Evolutionary conservation across 2,329 filamentous ascomycete species (phyloP).

Genomic region (Aspergillus aculeatinus): DNA sequence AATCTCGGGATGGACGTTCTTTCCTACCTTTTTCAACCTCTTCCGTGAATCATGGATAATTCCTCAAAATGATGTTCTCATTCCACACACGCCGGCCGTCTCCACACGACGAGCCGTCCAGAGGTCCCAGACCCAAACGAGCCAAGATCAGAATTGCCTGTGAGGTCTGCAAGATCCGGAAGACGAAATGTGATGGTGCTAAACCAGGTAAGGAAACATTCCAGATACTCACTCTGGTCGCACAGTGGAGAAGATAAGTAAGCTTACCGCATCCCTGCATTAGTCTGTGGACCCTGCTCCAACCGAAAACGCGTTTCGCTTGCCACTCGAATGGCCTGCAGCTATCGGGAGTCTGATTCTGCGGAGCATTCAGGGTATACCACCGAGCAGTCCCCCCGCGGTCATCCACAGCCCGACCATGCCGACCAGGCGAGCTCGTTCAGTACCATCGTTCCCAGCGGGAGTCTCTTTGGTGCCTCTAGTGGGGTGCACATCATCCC

Average conservation of each 20-base stretch:
- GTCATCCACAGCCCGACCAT: neutral
- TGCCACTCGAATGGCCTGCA: neutral
- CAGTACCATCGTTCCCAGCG: neutral
- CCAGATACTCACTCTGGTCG: slow-evolving; percentile 1
- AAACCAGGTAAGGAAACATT: neutral
- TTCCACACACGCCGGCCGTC: neutral
- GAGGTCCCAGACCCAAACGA: neutral
- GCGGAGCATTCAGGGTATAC: neutral
- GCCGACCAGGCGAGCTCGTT: neutral
- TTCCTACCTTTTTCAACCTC: too few species aligned
- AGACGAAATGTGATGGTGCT: neutral
- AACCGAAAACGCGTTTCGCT: slow-evolving; percentile 6
- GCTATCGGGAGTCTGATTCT: neutral
- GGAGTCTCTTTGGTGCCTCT: neutral
- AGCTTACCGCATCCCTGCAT: neutral
- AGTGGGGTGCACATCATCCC: neutral
- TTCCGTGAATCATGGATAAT: too few species aligned
- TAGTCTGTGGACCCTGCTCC: slow-evolving; percentile 14
- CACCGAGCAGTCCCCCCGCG: neutral
- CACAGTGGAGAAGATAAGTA: neutral
- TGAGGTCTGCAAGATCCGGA: neutral
- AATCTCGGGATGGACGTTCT: too few species aligned
- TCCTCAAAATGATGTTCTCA: neutral
- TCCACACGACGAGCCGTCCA: neutral
- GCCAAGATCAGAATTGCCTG: neutral